Percentiles rank a stretch among this genome's conserved stretches.
Evolutionary conservation across 371 early-diverging fungal species (phyloP).

Genomic region (Circinella umbellata): DNA sequence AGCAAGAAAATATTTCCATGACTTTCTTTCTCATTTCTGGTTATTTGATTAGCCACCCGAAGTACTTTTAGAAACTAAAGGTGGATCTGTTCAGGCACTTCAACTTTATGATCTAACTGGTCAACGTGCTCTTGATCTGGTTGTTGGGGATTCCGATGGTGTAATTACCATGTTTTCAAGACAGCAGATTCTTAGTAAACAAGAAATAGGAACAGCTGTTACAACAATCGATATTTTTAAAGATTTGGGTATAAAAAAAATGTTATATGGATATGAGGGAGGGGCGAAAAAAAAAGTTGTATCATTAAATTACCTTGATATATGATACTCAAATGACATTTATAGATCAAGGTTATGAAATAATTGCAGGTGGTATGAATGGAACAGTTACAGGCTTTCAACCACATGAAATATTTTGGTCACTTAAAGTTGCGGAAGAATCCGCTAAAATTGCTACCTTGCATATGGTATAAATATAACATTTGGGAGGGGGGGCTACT

Average conservation of each 20-base stretch:
- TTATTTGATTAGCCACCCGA: slow-evolving; percentile 33
- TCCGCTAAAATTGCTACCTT: slow-evolving; percentile 35
- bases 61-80: slow-evolving; percentile 54
- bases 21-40: not conserved
- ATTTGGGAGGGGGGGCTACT: too few relatives aligned
- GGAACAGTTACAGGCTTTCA: slow-evolving; percentile 51
- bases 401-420: slow-evolving; percentile 50
- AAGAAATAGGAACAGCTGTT: slow-evolving; percentile 40
- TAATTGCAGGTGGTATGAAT: slow-evolving; percentile 49
- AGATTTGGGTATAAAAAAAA: slow-evolving; percentile 30
- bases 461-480: slow-evolving; percentile 22
- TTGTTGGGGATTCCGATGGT: slow-evolving; percentile 57
- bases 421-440: slow-evolving; percentile 44
- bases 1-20: not conserved
- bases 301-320: too few relatives aligned
- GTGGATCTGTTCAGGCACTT: slow-evolving; percentile 48
- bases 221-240: slow-evolving; percentile 42
- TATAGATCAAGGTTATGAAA: slow-evolving; percentile 48
- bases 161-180: slow-evolving; percentile 49
- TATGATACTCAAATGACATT: too few relatives aligned
- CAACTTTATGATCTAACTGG: slow-evolving; percentile 50
- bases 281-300: too few relatives aligned
- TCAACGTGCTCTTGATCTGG: slow-evolving; percentile 45
- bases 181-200: slow-evolving; percentile 52
- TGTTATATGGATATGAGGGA: not conserved